Conservation (phyloP, 2,329 filamentous ascomycete genomes). For the Clonostachys byssicola region DNA sequence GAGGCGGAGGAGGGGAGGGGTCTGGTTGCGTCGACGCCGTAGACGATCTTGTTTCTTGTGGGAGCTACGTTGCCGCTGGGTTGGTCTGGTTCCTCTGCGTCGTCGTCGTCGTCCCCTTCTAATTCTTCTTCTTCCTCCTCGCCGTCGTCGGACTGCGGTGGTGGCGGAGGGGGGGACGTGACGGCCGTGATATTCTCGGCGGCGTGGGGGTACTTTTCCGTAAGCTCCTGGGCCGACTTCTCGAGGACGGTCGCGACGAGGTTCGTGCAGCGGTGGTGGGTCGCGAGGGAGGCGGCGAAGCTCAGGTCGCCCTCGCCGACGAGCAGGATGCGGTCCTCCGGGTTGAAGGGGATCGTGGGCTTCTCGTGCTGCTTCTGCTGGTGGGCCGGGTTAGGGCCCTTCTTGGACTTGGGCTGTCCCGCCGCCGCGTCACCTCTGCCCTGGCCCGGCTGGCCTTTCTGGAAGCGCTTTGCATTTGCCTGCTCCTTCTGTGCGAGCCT, state of each 20-base stretch:
- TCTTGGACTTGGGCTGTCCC: conserved; percentile 7
- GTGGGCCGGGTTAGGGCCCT: conserved; percentile 2
- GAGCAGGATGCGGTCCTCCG: conserved; percentile 66
- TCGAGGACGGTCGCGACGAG: conserved; percentile 70
- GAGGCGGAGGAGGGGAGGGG: conserved; percentile 44
- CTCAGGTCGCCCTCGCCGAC: conserved; percentile 80
- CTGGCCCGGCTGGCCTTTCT: conserved; percentile 1
- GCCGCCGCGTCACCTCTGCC: conserved; percentile 8
- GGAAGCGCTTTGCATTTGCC: background rate
- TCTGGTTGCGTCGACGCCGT: conserved; percentile 63
- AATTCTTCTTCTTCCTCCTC: conserved; percentile 7
- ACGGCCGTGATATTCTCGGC: conserved; percentile 53
- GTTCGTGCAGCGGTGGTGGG: conserved; percentile 61
- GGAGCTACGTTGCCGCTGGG: background rate
- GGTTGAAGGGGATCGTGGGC: conserved; percentile 63
- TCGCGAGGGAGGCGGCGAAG: conserved; percentile 64
- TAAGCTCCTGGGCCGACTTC: conserved; percentile 48
- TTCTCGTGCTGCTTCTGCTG: conserved; percentile 16
- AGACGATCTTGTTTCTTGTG: conserved; percentile 39
- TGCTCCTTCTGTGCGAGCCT: conserved; percentile 2
- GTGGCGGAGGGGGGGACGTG: conserved; percentile 11
- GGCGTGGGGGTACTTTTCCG: conserved; percentile 71
- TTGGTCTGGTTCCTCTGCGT: conserved; percentile 10
- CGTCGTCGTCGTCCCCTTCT: too few relatives aligned
- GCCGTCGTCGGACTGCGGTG: conserved; percentile 7